Percentiles rank a stretch among this genome's conserved stretches.
Conservation (phyloP, 1,284 basidiomycete species). For the Ceratobasidium sp. region DNA sequence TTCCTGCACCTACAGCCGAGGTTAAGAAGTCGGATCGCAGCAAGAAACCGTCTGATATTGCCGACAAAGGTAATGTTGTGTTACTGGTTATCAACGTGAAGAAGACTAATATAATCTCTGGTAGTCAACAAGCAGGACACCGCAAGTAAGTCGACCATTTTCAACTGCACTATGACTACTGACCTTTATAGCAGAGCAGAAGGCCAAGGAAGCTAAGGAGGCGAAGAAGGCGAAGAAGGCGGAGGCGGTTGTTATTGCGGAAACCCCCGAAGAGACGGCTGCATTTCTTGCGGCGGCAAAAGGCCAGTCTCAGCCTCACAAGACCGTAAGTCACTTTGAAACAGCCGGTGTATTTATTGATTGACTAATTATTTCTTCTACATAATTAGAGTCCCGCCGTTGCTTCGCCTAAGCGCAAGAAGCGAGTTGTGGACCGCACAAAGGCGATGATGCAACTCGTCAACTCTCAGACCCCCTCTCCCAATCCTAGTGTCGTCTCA, state of each 20-base stretch:
- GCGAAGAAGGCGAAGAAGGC: neutral
- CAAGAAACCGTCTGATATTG: slow-evolving; percentile 1
- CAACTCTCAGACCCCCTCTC: neutral
- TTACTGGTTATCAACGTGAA: neutral
- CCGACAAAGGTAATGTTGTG: neutral
- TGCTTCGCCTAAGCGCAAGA: neutral
- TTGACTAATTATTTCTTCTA: neutral
- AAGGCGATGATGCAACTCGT: neutral
- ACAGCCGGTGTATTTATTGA: neutral
- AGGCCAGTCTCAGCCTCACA: neutral
- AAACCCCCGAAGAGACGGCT: slow-evolving; percentile 20
- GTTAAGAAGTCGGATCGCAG: neutral
- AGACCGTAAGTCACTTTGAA: neutral
- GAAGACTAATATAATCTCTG: neutral
- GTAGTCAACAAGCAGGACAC: neutral
- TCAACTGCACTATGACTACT: neutral
- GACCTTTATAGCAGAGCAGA: neutral
- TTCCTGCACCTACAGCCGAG: neutral
- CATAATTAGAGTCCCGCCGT: neutral
- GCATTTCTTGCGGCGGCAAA: slow-evolving; percentile 2
- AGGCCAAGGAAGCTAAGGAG: neutral
- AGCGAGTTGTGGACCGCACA: neutral
- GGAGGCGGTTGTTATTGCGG: neutral
- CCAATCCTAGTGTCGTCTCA: neutral
- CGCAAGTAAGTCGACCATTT: neutral